phyloP scores from a whole-genome alignment of 768 basidiomycete genomes.

The Suillus subluteus region DNA sequence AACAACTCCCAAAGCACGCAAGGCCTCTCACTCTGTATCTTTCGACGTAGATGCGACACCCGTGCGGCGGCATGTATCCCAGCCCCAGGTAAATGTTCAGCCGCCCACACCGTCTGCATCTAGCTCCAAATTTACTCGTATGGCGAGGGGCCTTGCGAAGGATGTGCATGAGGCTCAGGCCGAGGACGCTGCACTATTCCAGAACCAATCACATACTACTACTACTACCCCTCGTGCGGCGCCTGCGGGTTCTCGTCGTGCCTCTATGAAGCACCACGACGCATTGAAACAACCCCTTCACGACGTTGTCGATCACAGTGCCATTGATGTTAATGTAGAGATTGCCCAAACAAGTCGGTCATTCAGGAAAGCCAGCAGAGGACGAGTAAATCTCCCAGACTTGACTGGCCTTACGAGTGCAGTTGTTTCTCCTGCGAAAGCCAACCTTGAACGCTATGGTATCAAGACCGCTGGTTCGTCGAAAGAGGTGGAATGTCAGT shows the following conservation, averaged over 20 bases:
- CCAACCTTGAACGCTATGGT: slow-evolving; percentile 51
- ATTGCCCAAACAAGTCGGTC: slow-evolving; percentile 13
- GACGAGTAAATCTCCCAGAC: slow-evolving; percentile 70
- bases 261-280: slow-evolving; percentile 10
- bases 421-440: slow-evolving; percentile 72
- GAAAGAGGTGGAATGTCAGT: slow-evolving; percentile 68
- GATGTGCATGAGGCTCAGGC: slow-evolving; percentile 52
- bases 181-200: slow-evolving; percentile 10
- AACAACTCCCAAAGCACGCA: slow-evolving; percentile 40
- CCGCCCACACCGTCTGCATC: slow-evolving; percentile 63
- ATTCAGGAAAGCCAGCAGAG: slow-evolving; percentile 32
- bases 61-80: slow-evolving; percentile 27
- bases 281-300: slow-evolving; percentile 28
- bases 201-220: slow-evolving; percentile 10
- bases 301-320: slow-evolving; percentile 34
- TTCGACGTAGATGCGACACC: slow-evolving; percentile 34
- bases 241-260: slow-evolving; percentile 9
- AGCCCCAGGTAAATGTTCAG: slow-evolving; percentile 50
- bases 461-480: slow-evolving; percentile 50
- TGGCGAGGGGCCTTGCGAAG: slow-evolving; percentile 57
- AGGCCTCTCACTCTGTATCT: slow-evolving; percentile 26
- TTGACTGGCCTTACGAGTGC: slow-evolving; percentile 84
- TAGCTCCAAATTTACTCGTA: slow-evolving; percentile 61
- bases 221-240: slow-evolving; percentile 7
- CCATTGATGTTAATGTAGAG: slow-evolving; percentile 18